Conservation (phyloP, 1,284 basidiomycete genomes). For the Cryptococcus maquisensis region DNA sequence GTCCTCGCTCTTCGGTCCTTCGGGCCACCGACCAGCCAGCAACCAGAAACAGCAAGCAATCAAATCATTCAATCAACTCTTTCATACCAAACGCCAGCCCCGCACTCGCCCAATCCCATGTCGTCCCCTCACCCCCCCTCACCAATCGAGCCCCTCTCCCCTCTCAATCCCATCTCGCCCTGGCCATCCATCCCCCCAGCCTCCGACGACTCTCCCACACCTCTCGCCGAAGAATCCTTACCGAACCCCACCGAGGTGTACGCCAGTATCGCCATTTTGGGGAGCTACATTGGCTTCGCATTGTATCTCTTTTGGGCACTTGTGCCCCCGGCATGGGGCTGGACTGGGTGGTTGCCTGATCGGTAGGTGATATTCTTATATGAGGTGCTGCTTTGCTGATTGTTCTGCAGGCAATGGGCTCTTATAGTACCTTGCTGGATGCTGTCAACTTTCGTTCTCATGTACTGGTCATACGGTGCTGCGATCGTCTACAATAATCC, state of each 20-base stretch:
- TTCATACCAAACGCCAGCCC: no score
- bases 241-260: conserved; percentile 63
- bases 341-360: conserved; percentile 76
- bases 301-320: conserved; percentile 66
- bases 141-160: conserved; percentile 6
- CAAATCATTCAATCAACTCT: no score
- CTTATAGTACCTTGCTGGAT: conserved; percentile 77
- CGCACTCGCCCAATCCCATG: no score
- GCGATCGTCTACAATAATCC: conserved; percentile 70
- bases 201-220: not conserved
- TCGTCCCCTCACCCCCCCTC: not conserved
- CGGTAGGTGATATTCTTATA: conserved; percentile 54
- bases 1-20: no score
- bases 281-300: conserved; percentile 66
- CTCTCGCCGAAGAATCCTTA: conserved; percentile 1
- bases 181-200: conserved; percentile 11
- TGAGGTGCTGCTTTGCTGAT: not conserved
- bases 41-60: no score
- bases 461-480: conserved; percentile 72
- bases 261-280: conserved; percentile 77
- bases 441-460: conserved; percentile 65
- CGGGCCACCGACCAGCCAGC: no score
- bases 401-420: conserved; percentile 69
- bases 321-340: conserved; percentile 58
- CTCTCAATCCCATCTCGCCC: conserved; percentile 12